phyloP scores from a whole-genome alignment of 2,329 filamentous ascomycete genomes.

The Paraphaeosphaeria sporulosa region DNA sequence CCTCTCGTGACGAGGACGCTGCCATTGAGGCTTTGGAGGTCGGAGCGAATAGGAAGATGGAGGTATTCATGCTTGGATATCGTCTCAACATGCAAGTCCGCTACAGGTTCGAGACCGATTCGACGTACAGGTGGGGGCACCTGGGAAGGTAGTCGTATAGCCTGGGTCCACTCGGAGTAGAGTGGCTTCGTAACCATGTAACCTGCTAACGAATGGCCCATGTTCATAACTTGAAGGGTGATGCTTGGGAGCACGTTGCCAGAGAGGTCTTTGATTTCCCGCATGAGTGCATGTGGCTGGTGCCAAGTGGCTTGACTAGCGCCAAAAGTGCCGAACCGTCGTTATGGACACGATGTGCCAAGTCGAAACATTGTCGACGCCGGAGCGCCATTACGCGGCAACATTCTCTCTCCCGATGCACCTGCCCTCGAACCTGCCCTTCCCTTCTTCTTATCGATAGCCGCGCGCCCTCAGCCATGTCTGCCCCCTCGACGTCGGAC shows the following conservation, averaged over 20 bases:
- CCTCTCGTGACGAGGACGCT: too few relatives aligned
- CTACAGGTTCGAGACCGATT: neutral
- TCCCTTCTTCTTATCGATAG: constrained; percentile 14
- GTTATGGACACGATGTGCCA: constrained; percentile 48
- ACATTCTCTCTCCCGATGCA: constrained; percentile 11
- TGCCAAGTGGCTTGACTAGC: constrained; percentile 9
- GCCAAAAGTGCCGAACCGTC: constrained; percentile 29
- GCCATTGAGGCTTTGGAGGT: too few relatives aligned
- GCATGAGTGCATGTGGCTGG: constrained; percentile 2
- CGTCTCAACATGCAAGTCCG: too few relatives aligned
- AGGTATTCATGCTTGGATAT: too few relatives aligned
- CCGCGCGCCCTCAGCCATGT: constrained; percentile 34
- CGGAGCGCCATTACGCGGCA: constrained; percentile 18
- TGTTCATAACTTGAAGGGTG: neutral
- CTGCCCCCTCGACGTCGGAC: constrained; percentile 34
- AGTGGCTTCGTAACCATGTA: neutral
- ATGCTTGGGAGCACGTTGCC: neutral
- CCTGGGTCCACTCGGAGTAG: neutral
- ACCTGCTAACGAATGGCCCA: neutral
- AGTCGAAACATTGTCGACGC: constrained; percentile 39
- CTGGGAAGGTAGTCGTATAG: neutral
- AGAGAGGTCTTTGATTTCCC: too few relatives aligned
- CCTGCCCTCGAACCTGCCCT: constrained; percentile 14
- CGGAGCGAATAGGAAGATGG: too few relatives aligned
- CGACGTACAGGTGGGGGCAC: neutral